Conservation (phyloP, 2,329 filamentous ascomycete genomes). For the Epichloe hybrida region DNA sequence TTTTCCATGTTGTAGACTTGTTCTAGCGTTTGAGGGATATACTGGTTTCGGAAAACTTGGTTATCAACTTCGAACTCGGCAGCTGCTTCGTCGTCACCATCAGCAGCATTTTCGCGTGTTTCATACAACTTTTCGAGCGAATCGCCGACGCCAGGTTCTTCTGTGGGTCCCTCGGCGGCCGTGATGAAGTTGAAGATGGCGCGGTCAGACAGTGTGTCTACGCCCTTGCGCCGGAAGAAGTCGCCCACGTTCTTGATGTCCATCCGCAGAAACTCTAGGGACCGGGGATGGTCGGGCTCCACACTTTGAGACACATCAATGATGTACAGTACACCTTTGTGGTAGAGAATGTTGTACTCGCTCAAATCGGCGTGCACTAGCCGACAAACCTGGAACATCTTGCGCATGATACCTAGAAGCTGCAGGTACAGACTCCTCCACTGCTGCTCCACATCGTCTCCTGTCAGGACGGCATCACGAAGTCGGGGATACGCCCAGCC, state of each 20-base stretch:
- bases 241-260: conserved; percentile 95
- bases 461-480: conserved; percentile 66
- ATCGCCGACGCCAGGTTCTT: conserved; percentile 46
- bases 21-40: conserved; percentile 89
- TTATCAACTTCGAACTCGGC: conserved; percentile 64
- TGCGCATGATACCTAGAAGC: conserved; percentile 76
- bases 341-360: conserved; percentile 95
- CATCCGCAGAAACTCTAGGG: conserved; percentile 89
- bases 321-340: conserved; percentile 70
- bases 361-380: conserved; percentile 93
- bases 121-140: conserved; percentile 56
- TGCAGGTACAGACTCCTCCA: conserved; percentile 75
- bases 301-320: conserved; percentile 98
- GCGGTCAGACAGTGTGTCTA: conserved; percentile 67
- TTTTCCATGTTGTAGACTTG: conserved; percentile 95
- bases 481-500: conserved; percentile 81
- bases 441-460: conserved; percentile 52
- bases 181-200: conserved; percentile 78
- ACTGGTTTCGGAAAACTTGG: conserved; percentile 89
- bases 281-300: conserved; percentile 88
- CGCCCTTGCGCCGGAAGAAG: conserved; percentile 79
- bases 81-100: conserved; percentile 29
- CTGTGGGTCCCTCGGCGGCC: conserved; percentile 44
- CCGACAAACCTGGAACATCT: conserved; percentile 81
- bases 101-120: conserved; percentile 33